A percentile compares a stretch with the other conserved stretches of the same genome.
Evolutionary conservation across 352 stramenopile species (phyloP).

Genomic region (Phytophthora rubi): DNA sequence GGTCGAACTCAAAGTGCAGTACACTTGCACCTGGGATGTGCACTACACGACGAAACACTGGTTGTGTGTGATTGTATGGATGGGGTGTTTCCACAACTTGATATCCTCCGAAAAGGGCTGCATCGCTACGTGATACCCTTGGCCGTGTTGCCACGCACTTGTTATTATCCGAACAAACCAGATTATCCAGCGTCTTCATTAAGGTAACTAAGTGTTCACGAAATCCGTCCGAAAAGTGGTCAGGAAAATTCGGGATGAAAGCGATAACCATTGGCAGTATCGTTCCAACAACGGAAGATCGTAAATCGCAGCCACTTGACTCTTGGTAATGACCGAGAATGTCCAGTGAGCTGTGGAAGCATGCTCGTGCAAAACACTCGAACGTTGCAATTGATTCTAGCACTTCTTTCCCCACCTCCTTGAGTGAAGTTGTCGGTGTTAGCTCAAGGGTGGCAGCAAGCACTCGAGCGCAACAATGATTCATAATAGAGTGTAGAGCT

Average conservation of each 20-base stretch:
- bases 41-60: slow-evolving; percentile 65
- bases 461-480: slow-evolving; percentile 51
- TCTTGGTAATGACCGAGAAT: slow-evolving; percentile 22
- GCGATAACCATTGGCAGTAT: slow-evolving; percentile 56
- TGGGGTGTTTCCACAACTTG: slow-evolving; percentile 70
- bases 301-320: slow-evolving; percentile 23
- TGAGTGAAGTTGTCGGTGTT: slow-evolving; percentile 26
- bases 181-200: slow-evolving; percentile 40
- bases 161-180: slow-evolving; percentile 11
- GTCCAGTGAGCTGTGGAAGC: slow-evolving; percentile 45
- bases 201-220: slow-evolving; percentile 33
- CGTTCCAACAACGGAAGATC: slow-evolving; percentile 45
- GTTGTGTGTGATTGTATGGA: slow-evolving; percentile 68
- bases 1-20: slow-evolving; percentile 77
- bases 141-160: background rate
- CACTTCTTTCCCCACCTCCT: slow-evolving; percentile 25
- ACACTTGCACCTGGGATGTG: slow-evolving; percentile 57
- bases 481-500: slow-evolving; percentile 51
- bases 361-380: slow-evolving; percentile 48
- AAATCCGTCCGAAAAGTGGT: slow-evolving; percentile 37
- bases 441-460: slow-evolving; percentile 38
- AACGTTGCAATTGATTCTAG: slow-evolving; percentile 39
- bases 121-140: slow-evolving; percentile 1
- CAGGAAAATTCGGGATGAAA: slow-evolving; percentile 52
- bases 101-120: slow-evolving; percentile 46